Conservation (phyloP, 345 rosid genomes). For the Bretschneidera sinensis region DNA sequence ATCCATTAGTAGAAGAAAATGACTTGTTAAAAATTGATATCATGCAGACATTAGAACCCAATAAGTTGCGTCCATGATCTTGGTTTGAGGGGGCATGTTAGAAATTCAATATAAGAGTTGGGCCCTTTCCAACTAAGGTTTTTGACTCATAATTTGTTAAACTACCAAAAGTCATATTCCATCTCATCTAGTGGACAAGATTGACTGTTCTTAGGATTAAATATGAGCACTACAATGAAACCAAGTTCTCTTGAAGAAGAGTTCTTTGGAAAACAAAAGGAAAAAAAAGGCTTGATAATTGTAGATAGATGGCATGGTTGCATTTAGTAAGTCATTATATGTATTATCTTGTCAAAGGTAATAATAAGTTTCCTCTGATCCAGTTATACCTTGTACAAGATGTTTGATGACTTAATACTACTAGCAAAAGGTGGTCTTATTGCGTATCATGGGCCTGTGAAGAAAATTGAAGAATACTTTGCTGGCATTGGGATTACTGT, state of each 20-base stretch:
- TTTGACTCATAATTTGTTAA: too few species aligned
- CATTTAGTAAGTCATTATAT: background rate
- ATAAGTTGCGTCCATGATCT: background rate
- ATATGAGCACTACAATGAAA: too few species aligned
- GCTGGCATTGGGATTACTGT: slow-evolving; percentile 61
- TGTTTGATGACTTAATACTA: slow-evolving; percentile 88
- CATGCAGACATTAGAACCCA: background rate
- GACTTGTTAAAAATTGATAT: background rate
- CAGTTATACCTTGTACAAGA: slow-evolving; percentile 77
- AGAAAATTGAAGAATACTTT: slow-evolving; percentile 82
- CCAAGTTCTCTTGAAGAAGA: too few species aligned
- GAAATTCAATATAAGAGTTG: too few species aligned
- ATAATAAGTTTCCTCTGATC: slow-evolving; percentile 23
- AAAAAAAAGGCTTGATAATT: too few species aligned
- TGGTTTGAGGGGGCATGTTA: background rate
- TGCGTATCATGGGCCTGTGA: slow-evolving; percentile 74
- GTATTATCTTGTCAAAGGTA: slow-evolving; percentile 1
- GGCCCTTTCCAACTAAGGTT: too few species aligned
- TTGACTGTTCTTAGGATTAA: too few species aligned
- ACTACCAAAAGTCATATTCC: too few species aligned
- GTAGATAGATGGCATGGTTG: too few species aligned
- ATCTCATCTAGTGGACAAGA: too few species aligned
- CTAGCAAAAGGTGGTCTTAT: slow-evolving; percentile 85
- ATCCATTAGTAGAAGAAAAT: background rate
- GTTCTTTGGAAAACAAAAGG: too few species aligned